phyloP scores from a whole-genome alignment of 2,329 filamentous ascomycete species.

The Blumeria hordei region DNA sequence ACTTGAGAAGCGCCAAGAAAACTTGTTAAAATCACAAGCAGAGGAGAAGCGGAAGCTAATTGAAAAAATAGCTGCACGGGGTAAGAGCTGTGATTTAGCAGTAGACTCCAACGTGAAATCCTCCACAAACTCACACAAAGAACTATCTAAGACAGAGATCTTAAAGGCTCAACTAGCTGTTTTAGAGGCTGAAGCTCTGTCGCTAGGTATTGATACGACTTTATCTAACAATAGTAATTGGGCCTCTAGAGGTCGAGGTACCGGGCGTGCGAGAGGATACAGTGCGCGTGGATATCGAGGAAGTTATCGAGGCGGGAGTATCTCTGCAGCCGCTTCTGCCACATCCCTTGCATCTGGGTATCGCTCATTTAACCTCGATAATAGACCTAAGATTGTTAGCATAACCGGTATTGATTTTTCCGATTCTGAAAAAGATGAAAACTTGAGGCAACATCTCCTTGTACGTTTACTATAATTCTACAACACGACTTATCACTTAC shows the following conservation, averaged over 20 bases:
- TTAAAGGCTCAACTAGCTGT: constrained; percentile 48
- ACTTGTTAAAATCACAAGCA: constrained; percentile 35
- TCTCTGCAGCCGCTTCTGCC: constrained; percentile 12
- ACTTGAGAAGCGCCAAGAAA: constrained; percentile 37
- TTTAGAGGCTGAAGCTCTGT: constrained; percentile 48
- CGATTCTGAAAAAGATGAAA: constrained; percentile 37
- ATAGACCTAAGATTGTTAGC: constrained; percentile 44
- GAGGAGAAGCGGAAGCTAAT: constrained; percentile 38
- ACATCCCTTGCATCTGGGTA: constrained; percentile 8
- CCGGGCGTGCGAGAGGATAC: constrained; percentile 19
- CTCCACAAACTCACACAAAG: constrained; percentile 10
- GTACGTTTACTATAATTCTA: constrained; percentile 21
- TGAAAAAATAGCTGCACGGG: constrained; percentile 34
- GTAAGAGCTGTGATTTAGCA: constrained; percentile 10
- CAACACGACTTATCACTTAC: not conserved
- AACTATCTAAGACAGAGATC: constrained; percentile 28
- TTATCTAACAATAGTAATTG: constrained; percentile 20
- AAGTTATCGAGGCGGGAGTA: constrained; percentile 22
- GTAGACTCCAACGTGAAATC: constrained; percentile 5
- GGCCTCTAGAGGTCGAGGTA: constrained; percentile 19
- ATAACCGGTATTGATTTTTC: constrained; percentile 41
- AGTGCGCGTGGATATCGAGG: constrained; percentile 19
- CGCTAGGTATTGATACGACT: constrained; percentile 37
- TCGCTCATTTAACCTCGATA: constrained; percentile 43
- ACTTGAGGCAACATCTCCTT: constrained; percentile 45